These are phyloP conservation scores for Fraxinus greggii DNA, from an alignment of 305 asterid species.

Conservation along the genomic window DNA sequence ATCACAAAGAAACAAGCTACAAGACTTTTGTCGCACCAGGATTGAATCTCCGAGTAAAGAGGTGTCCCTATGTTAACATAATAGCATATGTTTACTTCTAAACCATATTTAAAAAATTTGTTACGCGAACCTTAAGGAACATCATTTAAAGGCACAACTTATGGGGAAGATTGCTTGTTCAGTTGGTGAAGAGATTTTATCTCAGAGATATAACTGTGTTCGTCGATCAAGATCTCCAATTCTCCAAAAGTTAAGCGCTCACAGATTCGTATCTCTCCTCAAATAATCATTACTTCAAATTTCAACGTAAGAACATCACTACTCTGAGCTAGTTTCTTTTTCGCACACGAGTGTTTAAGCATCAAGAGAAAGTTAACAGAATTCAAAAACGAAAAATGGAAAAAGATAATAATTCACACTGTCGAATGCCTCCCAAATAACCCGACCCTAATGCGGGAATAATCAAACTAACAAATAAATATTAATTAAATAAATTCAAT, in stretches of 20 bases:
- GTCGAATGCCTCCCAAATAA: neutral
- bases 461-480: slow-evolving; percentile 5
- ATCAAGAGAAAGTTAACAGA: neutral
- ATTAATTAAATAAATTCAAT: slow-evolving; percentile 7
- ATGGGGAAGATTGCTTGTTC: neutral
- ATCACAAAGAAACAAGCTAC: neutral
- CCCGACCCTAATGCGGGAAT: neutral
- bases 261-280: neutral
- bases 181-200: neutral
- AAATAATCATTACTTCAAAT: neutral
- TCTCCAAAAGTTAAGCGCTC: neutral
- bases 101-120: neutral
- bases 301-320: neutral
- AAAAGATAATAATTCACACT: neutral
- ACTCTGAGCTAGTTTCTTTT: neutral
- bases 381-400: neutral
- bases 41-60: neutral
- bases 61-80: neutral
- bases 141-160: neutral
- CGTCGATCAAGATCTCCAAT: neutral
- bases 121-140: neutral
- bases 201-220: neutral
- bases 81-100: neutral
- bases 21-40: neutral
- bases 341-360: neutral